phyloP scores from a whole-genome alignment of 345 rosid species.

The Corchorus capsularis region DNA sequence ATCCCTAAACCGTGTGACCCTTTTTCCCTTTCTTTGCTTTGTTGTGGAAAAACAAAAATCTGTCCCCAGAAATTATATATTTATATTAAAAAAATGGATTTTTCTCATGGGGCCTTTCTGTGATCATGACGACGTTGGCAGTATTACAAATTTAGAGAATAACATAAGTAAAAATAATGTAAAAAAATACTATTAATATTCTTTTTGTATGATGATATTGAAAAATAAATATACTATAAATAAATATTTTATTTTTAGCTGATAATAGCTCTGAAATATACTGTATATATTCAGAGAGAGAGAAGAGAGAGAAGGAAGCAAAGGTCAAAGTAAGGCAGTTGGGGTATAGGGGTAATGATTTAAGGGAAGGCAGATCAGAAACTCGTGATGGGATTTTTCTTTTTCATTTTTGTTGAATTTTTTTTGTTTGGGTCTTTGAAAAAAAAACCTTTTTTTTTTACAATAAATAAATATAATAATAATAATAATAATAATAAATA shows the following conservation, averaged over 20 bases:
- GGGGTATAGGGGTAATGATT: conserved; percentile 46
- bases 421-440: not conserved
- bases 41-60: conserved; percentile 16
- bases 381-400: conserved; percentile 44
- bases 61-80: conserved; percentile 14
- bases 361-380: conserved; percentile 38
- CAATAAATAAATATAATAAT: not conserved
- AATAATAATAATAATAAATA: no score
- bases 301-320: conserved; percentile 31
- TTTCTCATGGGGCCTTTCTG: conserved; percentile 20
- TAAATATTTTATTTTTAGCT: not conserved
- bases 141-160: not conserved
- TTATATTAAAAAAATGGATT: not conserved
- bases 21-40: not conserved
- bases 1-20: conserved; percentile 25
- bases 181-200: not conserved
- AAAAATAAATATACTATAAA: no score
- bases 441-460: not conserved
- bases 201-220: no score
- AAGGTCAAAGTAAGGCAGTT: conserved; percentile 84
- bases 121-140: conserved; percentile 54
- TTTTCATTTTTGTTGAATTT: not conserved
- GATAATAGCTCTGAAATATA: not conserved
- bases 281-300: not conserved
- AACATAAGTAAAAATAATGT: not conserved